These are phyloP conservation scores for Mycena leptocephala DNA, from an alignment of 768 basidiomycete species.

Conservation along the genomic window DNA sequence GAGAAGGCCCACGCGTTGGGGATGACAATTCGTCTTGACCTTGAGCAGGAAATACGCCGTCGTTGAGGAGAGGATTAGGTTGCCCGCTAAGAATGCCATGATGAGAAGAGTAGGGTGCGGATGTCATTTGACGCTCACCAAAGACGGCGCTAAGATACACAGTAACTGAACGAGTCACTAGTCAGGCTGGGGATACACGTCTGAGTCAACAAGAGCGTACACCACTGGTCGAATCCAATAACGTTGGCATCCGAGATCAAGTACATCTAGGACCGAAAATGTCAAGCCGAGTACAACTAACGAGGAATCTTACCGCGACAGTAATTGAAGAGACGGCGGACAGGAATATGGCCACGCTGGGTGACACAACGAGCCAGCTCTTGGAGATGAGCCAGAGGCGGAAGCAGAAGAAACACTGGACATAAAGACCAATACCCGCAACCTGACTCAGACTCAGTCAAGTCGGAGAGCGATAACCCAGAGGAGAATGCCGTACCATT, in stretches of 20 bases:
- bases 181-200: too few species aligned
- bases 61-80: background rate
- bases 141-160: background rate
- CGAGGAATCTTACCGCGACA: background rate
- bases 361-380: background rate
- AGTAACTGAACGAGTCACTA: background rate
- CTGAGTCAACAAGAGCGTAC: too few species aligned
- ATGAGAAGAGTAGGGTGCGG: background rate
- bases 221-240: too few species aligned
- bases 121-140: too few species aligned
- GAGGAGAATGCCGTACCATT: too few species aligned
- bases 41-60: background rate
- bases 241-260: too few species aligned
- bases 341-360: background rate
- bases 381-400: background rate
- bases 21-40: background rate
- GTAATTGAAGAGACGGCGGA: background rate
- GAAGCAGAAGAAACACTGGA: background rate
- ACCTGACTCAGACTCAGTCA: too few species aligned
- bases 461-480: too few species aligned
- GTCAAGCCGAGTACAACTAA: too few species aligned
- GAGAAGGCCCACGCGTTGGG: conserved; percentile 16
- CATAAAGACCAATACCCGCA: too few species aligned
- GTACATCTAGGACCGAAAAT: too few species aligned
- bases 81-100: background rate